A percentile compares a stretch with the other conserved stretches of the same genome.
These are phyloP conservation scores for Apostasia shenzhenica DNA, from an alignment of 106 monocot species.

Conservation along the genomic window DNA sequence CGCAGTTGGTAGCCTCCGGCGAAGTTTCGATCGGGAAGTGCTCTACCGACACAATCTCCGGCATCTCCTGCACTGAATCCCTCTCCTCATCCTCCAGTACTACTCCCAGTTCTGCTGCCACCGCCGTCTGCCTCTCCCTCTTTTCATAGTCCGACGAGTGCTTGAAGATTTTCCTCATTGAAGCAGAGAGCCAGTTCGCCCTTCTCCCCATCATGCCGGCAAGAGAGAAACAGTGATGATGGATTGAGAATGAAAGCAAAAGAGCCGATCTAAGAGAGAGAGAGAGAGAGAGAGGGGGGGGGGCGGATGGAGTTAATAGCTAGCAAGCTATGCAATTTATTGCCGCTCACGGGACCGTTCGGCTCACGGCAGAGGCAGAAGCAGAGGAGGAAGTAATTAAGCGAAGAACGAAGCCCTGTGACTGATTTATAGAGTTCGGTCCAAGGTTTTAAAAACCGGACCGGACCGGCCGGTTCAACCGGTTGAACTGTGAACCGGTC, in stretches of 20 bases:
- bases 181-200: constrained; percentile 37
- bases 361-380: too few species aligned
- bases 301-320: background rate
- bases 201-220: constrained; percentile 37
- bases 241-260: background rate
- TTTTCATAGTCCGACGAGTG: constrained; percentile 15
- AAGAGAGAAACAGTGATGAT: background rate
- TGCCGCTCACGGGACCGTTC: too few species aligned
- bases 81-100: constrained; percentile 13
- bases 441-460: too few species aligned
- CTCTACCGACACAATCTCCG: constrained; percentile 62
- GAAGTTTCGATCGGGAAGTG: constrained; percentile 62
- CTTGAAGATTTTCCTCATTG: constrained; percentile 70
- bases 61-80: constrained; percentile 17
- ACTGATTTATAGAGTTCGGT: too few species aligned
- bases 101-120: background rate
- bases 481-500: too few species aligned
- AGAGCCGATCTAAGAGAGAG: background rate
- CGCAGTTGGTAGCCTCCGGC: constrained; percentile 28
- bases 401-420: too few species aligned
- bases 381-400: too few species aligned
- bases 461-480: too few species aligned
- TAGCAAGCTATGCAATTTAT: too few species aligned
- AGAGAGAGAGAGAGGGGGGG: background rate
- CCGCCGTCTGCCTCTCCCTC: background rate